phyloP scores from a whole-genome alignment of 345 rosid genomes.

The Pistacia atlantica region DNA sequence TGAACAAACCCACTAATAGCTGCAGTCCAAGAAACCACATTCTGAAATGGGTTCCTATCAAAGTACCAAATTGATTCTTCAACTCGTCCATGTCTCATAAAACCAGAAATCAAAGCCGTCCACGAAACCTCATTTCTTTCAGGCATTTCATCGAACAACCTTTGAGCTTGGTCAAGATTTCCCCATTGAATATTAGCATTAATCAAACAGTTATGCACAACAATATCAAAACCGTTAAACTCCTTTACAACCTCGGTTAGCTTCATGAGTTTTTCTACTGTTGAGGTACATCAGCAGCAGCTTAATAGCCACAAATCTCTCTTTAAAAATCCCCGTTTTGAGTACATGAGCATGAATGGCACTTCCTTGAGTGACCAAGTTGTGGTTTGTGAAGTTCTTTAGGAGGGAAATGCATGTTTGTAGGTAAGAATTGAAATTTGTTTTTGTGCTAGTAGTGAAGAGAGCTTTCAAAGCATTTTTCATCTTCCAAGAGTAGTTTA shows the following conservation, averaged over 20 bases:
- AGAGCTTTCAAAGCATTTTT: slow-evolving; percentile 34
- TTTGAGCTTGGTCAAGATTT: slow-evolving; percentile 43
- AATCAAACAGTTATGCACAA: slow-evolving; percentile 54
- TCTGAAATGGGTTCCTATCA: slow-evolving; percentile 52
- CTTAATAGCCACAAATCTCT: slow-evolving; percentile 45
- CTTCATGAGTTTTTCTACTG: slow-evolving; percentile 39
- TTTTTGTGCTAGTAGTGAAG: slow-evolving; percentile 16
- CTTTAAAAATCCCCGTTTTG: slow-evolving; percentile 45
- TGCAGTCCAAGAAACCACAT: slow-evolving; percentile 58
- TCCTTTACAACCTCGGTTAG: slow-evolving; percentile 42
- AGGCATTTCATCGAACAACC: slow-evolving; percentile 64
- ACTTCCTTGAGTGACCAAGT: slow-evolving; percentile 36
- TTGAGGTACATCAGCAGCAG: slow-evolving; percentile 55
- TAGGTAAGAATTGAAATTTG: slow-evolving; percentile 29
- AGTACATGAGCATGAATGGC: slow-evolving; percentile 48
- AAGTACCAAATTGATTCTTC: slow-evolving; percentile 54
- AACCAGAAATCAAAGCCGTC: slow-evolving; percentile 56
- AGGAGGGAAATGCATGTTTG: slow-evolving; percentile 31
- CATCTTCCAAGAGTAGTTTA: slow-evolving; percentile 34
- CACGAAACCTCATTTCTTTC: slow-evolving; percentile 56
- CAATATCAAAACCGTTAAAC: slow-evolving; percentile 45
- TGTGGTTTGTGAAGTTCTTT: slow-evolving; percentile 31
- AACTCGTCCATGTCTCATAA: slow-evolving; percentile 52
- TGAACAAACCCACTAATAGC: slow-evolving; percentile 54
- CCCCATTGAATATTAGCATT: slow-evolving; percentile 40